Evolutionary conservation across 345 rosid genomes (phyloP), one percentile per base, ranked within the genome.

Genomic region (Rubroshorea leprosula): DNA sequence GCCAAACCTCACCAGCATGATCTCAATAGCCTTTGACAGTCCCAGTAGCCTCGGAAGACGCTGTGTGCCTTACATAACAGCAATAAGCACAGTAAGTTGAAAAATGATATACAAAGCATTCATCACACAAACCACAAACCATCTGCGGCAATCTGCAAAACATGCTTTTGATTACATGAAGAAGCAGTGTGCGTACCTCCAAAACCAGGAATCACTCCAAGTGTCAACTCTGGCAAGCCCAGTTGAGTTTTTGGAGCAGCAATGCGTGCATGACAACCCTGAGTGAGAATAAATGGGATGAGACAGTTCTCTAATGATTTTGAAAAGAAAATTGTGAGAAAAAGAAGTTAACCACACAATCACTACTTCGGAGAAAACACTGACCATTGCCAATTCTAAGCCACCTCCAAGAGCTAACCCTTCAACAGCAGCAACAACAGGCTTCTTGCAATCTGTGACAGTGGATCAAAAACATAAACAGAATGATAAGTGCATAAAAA

Each of bases 381-480:
- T 67, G 41, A 89, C 98, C 98, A 92, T 61, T 29, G 95, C 87
- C 61, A 92, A 52, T 68, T 92, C 98, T 55, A 92, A 75, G 67
- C 98, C 98, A 72, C 96, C 98, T 61, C 98, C 98, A 62, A 92
- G 89, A 50, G 98, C 96, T 66, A 92, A 68, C 66, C 96, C 96
- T 78, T 86, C 89, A 39, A 92, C 84, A 56, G 96, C 98, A 60
- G 98, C 96, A 77, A 92, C 96, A 68, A 86, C 67, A 18, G 98
- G 98, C 82, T 35, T 92, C 83, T 79, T 83, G 69, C 83, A 82
- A 74, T 83, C 98, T 92, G 48, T n/a, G n/a, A n/a, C n/a, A n/a
- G n/a, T 35, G 11, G 8, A 27, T 27, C 5, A 35, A 35, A 13
- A 6, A 35, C 41, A 35, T 6, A 4, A 35, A 6, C 12, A 35